Evolutionary conservation across 441 rosid genomes (phyloP).

Genomic region (Rhodomyrtus psidioides): DNA sequence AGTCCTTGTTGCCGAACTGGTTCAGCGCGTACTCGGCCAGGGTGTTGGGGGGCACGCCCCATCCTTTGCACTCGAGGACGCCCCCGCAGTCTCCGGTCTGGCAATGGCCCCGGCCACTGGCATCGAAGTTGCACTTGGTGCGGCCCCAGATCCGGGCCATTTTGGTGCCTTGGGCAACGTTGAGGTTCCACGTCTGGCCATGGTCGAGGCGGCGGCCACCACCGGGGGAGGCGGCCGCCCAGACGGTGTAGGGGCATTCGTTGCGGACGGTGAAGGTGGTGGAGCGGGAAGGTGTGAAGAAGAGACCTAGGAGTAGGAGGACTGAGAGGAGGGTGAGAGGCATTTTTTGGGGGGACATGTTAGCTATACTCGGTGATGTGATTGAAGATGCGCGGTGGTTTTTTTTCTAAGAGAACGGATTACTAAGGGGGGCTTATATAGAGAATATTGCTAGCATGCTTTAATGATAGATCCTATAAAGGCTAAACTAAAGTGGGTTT

Average conservation of each 20-base stretch:
- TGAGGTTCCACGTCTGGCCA: background rate
- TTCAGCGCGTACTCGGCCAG: constrained; percentile 3
- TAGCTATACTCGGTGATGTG: background rate
- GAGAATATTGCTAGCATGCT: background rate
- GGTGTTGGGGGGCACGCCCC: constrained; percentile 5
- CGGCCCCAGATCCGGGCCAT: constrained; percentile 7
- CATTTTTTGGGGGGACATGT: fast-evolving
- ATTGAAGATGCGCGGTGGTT: background rate
- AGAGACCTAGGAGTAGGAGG: background rate
- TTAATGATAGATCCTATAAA: background rate
- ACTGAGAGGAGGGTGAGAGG: background rate
- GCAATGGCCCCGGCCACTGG: background rate
- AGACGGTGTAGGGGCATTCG: constrained; percentile 1
- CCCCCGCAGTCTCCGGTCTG: background rate
- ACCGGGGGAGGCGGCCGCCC: background rate
- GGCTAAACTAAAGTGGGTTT: background rate
- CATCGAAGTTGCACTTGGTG: constrained; percentile 1
- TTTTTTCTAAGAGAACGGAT: background rate
- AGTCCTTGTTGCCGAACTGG: background rate
- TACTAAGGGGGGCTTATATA: background rate
- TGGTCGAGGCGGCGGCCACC: background rate
- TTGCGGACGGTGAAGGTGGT: constrained; percentile 24
- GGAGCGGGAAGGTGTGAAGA: constrained; percentile 17
- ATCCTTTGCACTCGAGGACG: background rate
- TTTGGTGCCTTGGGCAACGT: background rate